These are phyloP conservation scores for Trichoderma citrinoviride DNA, from an alignment of 2,329 filamentous ascomycete species.

Conservation along the genomic window DNA sequence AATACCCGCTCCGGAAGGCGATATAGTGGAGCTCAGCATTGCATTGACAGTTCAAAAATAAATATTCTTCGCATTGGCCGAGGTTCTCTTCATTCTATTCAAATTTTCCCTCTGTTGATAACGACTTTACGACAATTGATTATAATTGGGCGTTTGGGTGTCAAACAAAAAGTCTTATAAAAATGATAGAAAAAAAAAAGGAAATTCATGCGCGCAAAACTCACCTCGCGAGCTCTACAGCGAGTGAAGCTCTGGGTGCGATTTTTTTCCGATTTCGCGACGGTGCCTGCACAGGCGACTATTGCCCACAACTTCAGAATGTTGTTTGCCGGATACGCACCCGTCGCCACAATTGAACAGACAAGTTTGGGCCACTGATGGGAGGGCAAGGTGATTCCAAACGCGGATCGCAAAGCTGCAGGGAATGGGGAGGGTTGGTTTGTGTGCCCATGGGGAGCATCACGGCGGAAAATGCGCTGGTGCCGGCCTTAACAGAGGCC, in stretches of 20 bases:
- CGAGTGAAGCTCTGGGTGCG: neutral
- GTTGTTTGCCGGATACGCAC: neutral
- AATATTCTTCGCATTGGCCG: constrained; percentile 15
- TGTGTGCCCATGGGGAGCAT: neutral
- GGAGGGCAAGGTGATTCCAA: constrained; percentile 2
- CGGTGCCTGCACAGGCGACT: neutral
- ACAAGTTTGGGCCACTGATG: neutral
- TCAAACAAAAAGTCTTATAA: neutral
- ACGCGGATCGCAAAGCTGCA: neutral
- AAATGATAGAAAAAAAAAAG: neutral
- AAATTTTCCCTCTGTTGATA: neutral
- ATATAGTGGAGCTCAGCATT: constrained; percentile 13
- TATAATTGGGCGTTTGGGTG: constrained; percentile 8
- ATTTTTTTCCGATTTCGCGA: neutral
- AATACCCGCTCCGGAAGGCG: constrained; percentile 20
- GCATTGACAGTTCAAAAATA: constrained; percentile 18
- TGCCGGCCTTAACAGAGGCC: constrained; percentile 1
- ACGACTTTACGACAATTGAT: constrained; percentile 9
- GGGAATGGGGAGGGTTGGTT: neutral
- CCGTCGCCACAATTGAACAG: neutral
- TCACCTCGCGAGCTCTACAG: neutral
- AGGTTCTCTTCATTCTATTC: neutral
- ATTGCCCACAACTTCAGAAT: neutral
- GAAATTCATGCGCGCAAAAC: neutral
- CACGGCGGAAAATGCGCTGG: neutral